Percentiles rank a stretch among this genome's conserved stretches.
These are phyloP conservation scores for Bretschneidera sinensis DNA, from an alignment of 345 rosid genomes.

Conservation along the genomic window DNA sequence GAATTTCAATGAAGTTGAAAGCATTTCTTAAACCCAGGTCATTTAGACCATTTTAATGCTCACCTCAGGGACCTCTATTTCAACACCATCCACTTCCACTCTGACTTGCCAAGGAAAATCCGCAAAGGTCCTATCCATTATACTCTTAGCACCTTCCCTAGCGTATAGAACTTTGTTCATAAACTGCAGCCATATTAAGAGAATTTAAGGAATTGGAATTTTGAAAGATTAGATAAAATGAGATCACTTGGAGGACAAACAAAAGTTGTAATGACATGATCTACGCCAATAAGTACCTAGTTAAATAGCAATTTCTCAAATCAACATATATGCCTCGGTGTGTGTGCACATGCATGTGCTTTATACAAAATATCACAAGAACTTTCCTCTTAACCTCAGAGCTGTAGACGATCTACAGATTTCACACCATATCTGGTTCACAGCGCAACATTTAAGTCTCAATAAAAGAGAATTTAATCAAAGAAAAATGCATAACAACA, in stretches of 20 bases:
- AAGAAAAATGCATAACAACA: not conserved
- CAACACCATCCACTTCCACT: slow-evolving; percentile 81
- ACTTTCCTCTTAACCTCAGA: not conserved
- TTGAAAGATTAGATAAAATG: not conserved
- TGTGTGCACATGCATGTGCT: not conserved
- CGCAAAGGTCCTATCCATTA: slow-evolving; percentile 85
- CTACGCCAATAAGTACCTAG: not conserved
- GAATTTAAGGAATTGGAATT: slow-evolving; percentile 15
- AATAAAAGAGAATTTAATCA: no score
- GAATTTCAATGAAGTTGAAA: not conserved
- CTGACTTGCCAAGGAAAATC: slow-evolving; percentile 88
- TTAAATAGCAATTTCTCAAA: not conserved
- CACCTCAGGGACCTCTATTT: slow-evolving; percentile 90
- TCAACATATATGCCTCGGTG: not conserved
- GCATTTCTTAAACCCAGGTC: not conserved
- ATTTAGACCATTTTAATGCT: slow-evolving; percentile 12
- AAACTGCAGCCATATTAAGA: slow-evolving; percentile 46
- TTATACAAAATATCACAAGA: no score
- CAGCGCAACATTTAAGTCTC: no score
- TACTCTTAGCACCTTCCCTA: slow-evolving; percentile 86
- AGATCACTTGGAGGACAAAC: slow-evolving; percentile 4
- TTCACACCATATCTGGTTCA: no score
- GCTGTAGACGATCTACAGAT: no score
- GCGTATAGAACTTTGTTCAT: slow-evolving; percentile 93
- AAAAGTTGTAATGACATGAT: not conserved